Evolutionary conservation across 345 rosid species (phyloP), one percentile per base, ranked within the genome.

Genomic region (Eucalyptus curtisii): DNA sequence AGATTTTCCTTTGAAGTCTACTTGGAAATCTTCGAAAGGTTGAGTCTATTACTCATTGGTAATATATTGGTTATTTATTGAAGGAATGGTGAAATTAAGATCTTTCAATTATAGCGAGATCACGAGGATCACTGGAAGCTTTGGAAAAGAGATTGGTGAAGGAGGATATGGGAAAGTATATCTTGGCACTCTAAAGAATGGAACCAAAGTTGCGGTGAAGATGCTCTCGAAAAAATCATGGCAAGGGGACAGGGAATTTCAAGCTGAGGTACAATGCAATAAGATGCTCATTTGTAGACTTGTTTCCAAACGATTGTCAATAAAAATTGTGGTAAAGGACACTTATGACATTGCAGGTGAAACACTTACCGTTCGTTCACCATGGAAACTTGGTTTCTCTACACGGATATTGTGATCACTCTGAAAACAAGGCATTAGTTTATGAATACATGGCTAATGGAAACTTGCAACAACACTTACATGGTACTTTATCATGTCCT

Each of bases 321-420:
- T 22, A 53, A 53, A 17, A 20, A 22, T 22, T 20, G 59, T 20
- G 59, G 59, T 45, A 49, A 57, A 16, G 49, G 45, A 24, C 90
- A 91, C 53, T 50, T 16, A 50, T 1, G 22, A 15, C 20, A 1
- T 50, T 50, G 55, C 55, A 50, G 55, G 1, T 6, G 22, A 50
- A 50, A 50, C 55, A 50, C 8, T 7, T 50, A 50, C 2, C 16
- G 22, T 16, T 0, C 89, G 92, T 49, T 4, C 59, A 93, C 68
- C 94, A 93, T n/a, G 88, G 89, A 87, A 90, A 91, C 85, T 76
- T 90, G 90, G 88, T 89, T 64, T 52, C 48, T 17, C 92, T 92
- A 22, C 71, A 90, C 15, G 94, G 94, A 13, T 93, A 87, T 81
- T 92, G 92, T 13, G 37, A 90, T 85, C 92, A 92, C 68, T 89